phyloP scores from a whole-genome alignment of 495 filamentous ascomycete genomes.

The Antarctomyces pellizariae region DNA sequence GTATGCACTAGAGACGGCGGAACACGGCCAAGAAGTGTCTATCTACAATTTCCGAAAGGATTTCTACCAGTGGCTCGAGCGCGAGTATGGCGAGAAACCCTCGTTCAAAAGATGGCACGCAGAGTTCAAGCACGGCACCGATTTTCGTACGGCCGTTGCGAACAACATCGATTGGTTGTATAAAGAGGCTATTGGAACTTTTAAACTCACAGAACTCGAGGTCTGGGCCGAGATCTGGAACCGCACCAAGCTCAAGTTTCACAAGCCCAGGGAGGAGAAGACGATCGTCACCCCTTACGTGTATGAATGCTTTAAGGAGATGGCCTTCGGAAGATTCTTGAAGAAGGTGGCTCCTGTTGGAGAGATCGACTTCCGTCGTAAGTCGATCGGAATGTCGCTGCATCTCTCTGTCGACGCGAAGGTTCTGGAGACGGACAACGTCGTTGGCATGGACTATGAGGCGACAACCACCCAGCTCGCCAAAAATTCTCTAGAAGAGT shows the following conservation, averaged over 20 bases:
- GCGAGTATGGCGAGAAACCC: conserved; percentile 15
- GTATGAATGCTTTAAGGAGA: conserved; percentile 33
- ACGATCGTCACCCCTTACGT: conserved; percentile 50
- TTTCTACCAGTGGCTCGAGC: conserved; percentile 30
- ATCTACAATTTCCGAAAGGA: conserved; percentile 26
- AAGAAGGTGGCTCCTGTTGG: conserved; percentile 7
- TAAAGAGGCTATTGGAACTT: conserved; percentile 29
- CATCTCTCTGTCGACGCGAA: conserved; percentile 1
- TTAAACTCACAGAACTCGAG: conserved; percentile 12
- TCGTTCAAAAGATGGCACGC: conserved; percentile 25
- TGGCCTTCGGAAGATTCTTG: conserved; percentile 31
- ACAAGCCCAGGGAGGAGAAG: conserved; percentile 9
- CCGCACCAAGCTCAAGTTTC: conserved; percentile 6
- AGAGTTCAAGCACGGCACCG: conserved; percentile 17
- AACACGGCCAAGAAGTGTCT: conserved; percentile 14
- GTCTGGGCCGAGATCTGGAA: conserved; percentile 20
- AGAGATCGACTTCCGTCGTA: conserved; percentile 6
- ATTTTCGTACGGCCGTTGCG: conserved; percentile 32
- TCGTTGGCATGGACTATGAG: not conserved
- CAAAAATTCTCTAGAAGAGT: no score
- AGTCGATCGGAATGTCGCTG: conserved; percentile 2
- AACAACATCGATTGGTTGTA: conserved; percentile 36
- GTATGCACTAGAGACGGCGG: conserved; percentile 20
- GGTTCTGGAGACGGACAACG: not conserved
- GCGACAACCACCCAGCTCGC: no score